phyloP scores from a whole-genome alignment of 2,329 filamentous ascomycete genomes.

The Talaromyces sp. region DNA sequence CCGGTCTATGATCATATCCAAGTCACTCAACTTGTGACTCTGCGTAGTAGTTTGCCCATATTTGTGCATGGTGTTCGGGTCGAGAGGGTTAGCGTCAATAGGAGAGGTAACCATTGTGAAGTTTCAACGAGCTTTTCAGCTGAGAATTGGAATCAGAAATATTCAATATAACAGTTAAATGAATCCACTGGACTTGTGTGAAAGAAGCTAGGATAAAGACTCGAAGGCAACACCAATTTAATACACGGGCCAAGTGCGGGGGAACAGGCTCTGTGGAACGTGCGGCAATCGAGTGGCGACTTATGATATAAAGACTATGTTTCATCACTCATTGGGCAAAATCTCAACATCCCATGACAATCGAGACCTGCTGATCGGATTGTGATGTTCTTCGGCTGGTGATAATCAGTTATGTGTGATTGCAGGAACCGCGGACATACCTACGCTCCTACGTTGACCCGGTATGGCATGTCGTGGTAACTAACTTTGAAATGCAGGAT shows the following conservation, averaged over 20 bases:
- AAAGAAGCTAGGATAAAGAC: background rate
- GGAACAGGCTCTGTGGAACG: conserved; percentile 1
- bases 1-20: conserved; percentile 14
- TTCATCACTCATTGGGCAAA: background rate
- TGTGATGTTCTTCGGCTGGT: too few relatives aligned
- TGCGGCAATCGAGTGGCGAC: background rate
- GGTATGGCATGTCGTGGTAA: too few relatives aligned
- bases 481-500: too few relatives aligned
- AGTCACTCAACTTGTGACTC: conserved; percentile 9
- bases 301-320: conserved; percentile 4
- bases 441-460: too few relatives aligned
- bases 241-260: background rate
- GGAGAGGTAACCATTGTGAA: conserved; percentile 19
- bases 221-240: background rate
- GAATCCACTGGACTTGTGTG: background rate
- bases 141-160: background rate
- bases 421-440: too few relatives aligned
- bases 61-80: conserved; percentile 19
- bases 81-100: conserved; percentile 22
- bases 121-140: background rate
- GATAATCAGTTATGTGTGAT: too few relatives aligned
- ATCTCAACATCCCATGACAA: too few relatives aligned
- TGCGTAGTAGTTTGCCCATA: background rate
- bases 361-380: too few relatives aligned
- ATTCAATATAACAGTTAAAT: background rate